These are phyloP conservation scores for Sporodiniella umbellata DNA, from an alignment of 371 early-diverging fungal species.

Conservation along the genomic window DNA sequence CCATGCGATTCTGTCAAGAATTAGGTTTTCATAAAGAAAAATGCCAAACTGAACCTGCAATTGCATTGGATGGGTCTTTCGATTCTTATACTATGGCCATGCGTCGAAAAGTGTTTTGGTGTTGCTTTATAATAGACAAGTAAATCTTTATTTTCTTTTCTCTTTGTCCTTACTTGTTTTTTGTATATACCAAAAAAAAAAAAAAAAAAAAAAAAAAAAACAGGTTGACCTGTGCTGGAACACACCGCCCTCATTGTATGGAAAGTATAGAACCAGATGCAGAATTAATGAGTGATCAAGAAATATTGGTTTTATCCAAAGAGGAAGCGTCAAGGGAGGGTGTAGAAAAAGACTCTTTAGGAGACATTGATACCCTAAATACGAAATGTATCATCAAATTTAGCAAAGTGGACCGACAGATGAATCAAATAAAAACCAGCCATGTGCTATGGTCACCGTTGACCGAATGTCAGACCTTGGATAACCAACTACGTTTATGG, in stretches of 20 bases:
- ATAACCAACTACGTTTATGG: conserved; percentile 42
- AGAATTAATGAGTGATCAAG: conserved; percentile 39
- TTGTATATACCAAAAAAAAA: too few species aligned
- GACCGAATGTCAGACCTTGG: conserved; percentile 46
- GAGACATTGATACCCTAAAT: conserved; percentile 23
- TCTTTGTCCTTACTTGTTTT: not conserved
- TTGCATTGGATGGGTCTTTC: conserved; percentile 34
- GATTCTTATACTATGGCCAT: conserved; percentile 51
- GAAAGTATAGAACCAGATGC: conserved; percentile 54
- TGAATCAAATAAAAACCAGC: conserved; percentile 47
- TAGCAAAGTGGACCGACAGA: conserved; percentile 51
- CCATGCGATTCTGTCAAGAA: conserved; percentile 55
- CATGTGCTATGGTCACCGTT: conserved; percentile 45
- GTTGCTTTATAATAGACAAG: conserved; percentile 50
- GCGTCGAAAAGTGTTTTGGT: conserved; percentile 56
- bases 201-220: too few species aligned
- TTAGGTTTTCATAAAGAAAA: conserved; percentile 60
- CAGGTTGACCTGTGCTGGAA: conserved; percentile 48
- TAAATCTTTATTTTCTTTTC: conserved; percentile 3
- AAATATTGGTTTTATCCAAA: too few species aligned
- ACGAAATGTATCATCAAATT: conserved; percentile 26
- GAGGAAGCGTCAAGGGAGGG: conserved; percentile 39
- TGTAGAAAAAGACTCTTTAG: conserved; percentile 20
- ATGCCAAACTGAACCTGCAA: conserved; percentile 26
- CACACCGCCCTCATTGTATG: conserved; percentile 55